Percentiles rank a stretch among this genome's conserved stretches.
phyloP scores from a whole-genome alignment of 768 basidiomycete genomes.

The Obba rivulosa region DNA sequence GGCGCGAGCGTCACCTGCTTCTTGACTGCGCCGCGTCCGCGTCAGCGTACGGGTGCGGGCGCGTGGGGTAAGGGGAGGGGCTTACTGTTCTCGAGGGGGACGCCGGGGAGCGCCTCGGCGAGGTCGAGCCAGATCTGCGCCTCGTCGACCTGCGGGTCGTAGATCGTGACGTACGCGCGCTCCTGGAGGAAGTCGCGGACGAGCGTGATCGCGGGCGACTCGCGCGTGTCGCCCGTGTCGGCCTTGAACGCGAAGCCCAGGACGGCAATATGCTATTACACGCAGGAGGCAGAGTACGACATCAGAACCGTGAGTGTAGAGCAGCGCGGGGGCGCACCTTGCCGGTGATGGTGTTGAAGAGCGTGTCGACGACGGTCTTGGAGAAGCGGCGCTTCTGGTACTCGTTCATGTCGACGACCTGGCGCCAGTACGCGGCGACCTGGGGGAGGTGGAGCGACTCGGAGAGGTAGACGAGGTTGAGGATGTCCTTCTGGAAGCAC shows the following conservation, averaged over 20 bases:
- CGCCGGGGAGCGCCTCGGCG: conserved; percentile 58
- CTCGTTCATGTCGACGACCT: conserved; percentile 98
- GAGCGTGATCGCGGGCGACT: conserved; percentile 92
- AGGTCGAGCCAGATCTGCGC: conserved; percentile 86
- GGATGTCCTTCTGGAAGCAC: conserved; percentile 99
- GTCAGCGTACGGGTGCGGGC: neutral
- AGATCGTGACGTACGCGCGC: conserved; percentile 80
- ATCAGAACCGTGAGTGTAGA: neutral
- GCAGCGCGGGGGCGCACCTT: conserved; percentile 55
- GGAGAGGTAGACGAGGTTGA: conserved; percentile 96
- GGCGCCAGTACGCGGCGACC: conserved; percentile 95
- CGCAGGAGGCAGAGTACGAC: neutral
- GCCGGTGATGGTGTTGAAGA: conserved; percentile 97
- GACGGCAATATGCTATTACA: conserved; percentile 76
- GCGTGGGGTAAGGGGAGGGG: conserved; percentile 1
- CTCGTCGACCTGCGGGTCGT: conserved; percentile 86
- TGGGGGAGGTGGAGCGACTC: conserved; percentile 94
- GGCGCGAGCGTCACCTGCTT: conserved; percentile 77
- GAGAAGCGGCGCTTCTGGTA: conserved; percentile 97
- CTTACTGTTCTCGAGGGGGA: conserved; percentile 64
- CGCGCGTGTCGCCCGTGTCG: conserved; percentile 98
- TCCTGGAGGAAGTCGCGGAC: conserved; percentile 92
- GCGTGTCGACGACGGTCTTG: conserved; percentile 91
- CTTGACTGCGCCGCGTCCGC: conserved; percentile 50
- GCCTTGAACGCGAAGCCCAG: conserved; percentile 99